Evolutionary conservation across 2,329 filamentous ascomycete genomes (phyloP), one percentile per base, ranked within the genome.

Genomic region (Talaromyces sp.): DNA sequence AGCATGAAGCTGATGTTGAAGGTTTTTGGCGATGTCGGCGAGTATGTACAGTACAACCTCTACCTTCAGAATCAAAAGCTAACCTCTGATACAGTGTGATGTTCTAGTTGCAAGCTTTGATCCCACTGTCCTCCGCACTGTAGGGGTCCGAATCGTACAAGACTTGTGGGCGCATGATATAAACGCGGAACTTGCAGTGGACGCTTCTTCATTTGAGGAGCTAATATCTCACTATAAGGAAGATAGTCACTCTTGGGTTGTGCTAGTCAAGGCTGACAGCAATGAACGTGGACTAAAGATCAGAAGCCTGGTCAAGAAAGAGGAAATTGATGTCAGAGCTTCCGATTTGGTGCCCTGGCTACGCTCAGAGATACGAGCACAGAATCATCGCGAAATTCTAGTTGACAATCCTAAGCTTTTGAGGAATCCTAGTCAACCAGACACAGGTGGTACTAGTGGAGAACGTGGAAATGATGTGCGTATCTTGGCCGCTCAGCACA

Each of bases 51-150:
- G 87, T 79, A 27, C 43, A 41, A n/a, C 41, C 16, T 31, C 49
- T 49, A 58, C 27, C 43, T 27, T 19, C 22, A 39, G 31, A 8
- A 6, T 13, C 16, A n/a, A 31, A 68, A 59, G 47, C 64, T 67
- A 27, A 73, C 24, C 11, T 35, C 68, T 73, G 5, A 6, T 13
- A 45, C 71, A 92, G 83, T 97, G 93, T 73, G 93, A 98, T 75
- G 91, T 95, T 14, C 86, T 98, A 3, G 89, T 99, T 43, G 91
- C 93, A 11, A 94, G 92, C 71, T 96, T 96, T 71, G 93, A 97
- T 72, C 81, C 89, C 0, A 85, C 87, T 3, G 85, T 92, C 3
- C 85, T 97, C 13, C 88, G 91, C 45, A 90, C 89, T 0, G 85
- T 86, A 0, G 93, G 93, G 1, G 82, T 97, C 27, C 89, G 91